phyloP scores from a whole-genome alignment of 192 early-diverging fungal genomes.

The Entophlyctis luteolus region DNA sequence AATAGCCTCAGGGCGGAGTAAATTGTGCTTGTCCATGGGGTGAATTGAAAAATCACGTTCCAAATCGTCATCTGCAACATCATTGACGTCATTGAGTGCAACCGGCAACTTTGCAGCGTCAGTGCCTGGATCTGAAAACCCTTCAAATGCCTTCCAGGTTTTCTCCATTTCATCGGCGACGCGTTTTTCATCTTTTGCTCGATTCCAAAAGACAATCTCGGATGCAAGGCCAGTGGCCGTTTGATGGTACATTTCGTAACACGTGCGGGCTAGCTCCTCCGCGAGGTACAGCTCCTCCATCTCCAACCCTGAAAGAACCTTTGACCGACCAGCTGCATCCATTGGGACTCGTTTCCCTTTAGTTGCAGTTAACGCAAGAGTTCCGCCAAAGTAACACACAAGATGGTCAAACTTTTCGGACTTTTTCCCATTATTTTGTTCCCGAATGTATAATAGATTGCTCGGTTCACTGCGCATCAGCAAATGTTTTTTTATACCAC shows the following conservation, averaged over 20 bases:
- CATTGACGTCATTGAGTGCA: conserved; percentile 1
- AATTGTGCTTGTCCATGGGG: conserved; percentile 63
- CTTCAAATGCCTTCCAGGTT: conserved; percentile 13
- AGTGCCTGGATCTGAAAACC: background rate
- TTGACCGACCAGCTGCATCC: background rate
- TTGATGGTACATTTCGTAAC: conserved; percentile 76
- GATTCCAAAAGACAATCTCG: conserved; percentile 80
- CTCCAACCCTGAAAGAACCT: conserved; percentile 33
- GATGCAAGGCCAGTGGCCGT: conserved; percentile 76
- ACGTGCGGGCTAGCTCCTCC: conserved; percentile 70
- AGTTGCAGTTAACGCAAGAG: conserved; percentile 73
- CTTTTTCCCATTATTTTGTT: conserved; percentile 23
- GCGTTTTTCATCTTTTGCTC: conserved; percentile 21
- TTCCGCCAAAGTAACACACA: conserved; percentile 86
- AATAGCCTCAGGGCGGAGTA: conserved; percentile 84
- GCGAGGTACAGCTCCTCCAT: conserved; percentile 62
- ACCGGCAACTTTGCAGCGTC: background rate
- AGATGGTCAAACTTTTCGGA: conserved; percentile 84
- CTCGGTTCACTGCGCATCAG: conserved; percentile 54
- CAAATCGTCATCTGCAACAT: conserved; percentile 14
- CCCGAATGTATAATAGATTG: conserved; percentile 64
- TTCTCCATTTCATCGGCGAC: background rate
- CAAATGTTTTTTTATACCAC: conserved; percentile 65
- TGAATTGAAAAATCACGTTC: conserved; percentile 64
- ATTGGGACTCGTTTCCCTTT: conserved; percentile 44